A percentile compares a stretch with the other conserved stretches of the same genome.
These are phyloP conservation scores for Phanerodontia chrysosporium DNA, from an alignment of 768 basidiomycete species.

Conservation along the genomic window DNA sequence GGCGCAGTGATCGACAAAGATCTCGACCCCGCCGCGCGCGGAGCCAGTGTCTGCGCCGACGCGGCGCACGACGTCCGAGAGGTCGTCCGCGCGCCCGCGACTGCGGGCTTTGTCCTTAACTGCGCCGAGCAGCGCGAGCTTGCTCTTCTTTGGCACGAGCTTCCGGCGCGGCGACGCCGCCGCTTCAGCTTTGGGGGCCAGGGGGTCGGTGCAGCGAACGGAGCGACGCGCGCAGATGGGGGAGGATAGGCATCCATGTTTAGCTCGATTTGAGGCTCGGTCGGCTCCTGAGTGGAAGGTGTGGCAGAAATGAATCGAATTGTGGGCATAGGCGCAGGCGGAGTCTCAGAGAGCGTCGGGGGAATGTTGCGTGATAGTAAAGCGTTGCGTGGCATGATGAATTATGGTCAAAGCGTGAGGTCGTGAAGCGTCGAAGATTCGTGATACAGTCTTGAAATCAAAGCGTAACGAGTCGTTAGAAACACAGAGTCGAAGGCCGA, in stretches of 20 bases:
- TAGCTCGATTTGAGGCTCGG: slow-evolving; percentile 43
- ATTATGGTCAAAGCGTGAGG: not conserved
- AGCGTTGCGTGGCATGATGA: not conserved
- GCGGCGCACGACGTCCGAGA: slow-evolving; percentile 61
- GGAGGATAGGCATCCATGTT: not conserved
- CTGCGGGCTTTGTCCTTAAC: slow-evolving; percentile 9
- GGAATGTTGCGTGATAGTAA: slow-evolving; percentile 3
- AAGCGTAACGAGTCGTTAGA: slow-evolving; percentile 3
- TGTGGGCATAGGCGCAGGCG: slow-evolving; percentile 53
- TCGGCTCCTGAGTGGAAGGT: too few relatives aligned
- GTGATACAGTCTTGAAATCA: not conserved
- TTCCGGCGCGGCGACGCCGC: slow-evolving; percentile 30
- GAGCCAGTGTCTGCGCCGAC: slow-evolving; percentile 47
- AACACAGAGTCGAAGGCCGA: not conserved
- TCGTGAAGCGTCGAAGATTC: not conserved
- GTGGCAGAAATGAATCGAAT: slow-evolving; percentile 70
- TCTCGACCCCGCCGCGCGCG: slow-evolving; percentile 56
- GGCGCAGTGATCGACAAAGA: slow-evolving; percentile 60
- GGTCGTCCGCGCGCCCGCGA: slow-evolving; percentile 36
- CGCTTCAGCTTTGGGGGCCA: slow-evolving; percentile 28
- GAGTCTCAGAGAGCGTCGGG: slow-evolving; percentile 21
- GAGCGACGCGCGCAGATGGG: slow-evolving; percentile 17
- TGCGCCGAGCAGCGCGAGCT: slow-evolving; percentile 44
- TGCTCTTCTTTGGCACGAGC: slow-evolving; percentile 73
- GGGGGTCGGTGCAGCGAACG: slow-evolving; percentile 22